These are phyloP conservation scores for Backusella sp. DNA, from an alignment of 192 early-diverging fungal species.

Conservation along the genomic window DNA sequence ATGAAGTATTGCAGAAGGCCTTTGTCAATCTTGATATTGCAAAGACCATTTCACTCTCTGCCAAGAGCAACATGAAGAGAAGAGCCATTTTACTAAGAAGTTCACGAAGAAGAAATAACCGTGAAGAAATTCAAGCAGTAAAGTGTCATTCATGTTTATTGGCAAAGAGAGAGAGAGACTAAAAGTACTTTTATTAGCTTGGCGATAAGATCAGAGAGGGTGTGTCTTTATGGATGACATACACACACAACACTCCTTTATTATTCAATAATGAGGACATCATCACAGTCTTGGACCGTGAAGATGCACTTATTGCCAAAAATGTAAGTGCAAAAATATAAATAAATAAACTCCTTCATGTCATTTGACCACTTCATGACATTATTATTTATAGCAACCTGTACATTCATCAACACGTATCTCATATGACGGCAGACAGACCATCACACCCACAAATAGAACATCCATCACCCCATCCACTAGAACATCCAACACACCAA, in stretches of 20 bases:
- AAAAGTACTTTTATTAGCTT: background rate
- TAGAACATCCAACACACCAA: background rate
- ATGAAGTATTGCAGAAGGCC: constrained; percentile 31
- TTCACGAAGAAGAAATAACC: constrained; percentile 10
- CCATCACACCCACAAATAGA: background rate
- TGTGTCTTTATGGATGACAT: constrained; percentile 53
- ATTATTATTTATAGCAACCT: background rate
- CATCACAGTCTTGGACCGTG: constrained; percentile 1
- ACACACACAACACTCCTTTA: constrained; percentile 33
- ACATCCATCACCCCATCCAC: background rate
- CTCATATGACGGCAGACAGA: background rate
- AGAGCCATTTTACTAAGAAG: constrained; percentile 26
- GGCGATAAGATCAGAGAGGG: constrained; percentile 33
- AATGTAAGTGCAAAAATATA: constrained; percentile 3
- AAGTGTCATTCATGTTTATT: background rate
- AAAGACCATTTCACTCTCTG: constrained; percentile 32
- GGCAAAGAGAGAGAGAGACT: too few relatives aligned
- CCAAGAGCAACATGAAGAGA: constrained; percentile 36
- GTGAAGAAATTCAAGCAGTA: constrained; percentile 29
- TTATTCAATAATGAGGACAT: constrained; percentile 26
- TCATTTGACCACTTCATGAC: background rate
- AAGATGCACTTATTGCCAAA: constrained; percentile 18
- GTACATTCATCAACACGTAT: constrained; percentile 11
- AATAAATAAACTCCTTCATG: background rate
- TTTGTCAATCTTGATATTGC: constrained; percentile 35